A percentile compares a stretch with the other conserved stretches of the same genome.
These are phyloP conservation scores for Datisca glomerata DNA, from an alignment of 306 rosid species.

Conservation along the genomic window DNA sequence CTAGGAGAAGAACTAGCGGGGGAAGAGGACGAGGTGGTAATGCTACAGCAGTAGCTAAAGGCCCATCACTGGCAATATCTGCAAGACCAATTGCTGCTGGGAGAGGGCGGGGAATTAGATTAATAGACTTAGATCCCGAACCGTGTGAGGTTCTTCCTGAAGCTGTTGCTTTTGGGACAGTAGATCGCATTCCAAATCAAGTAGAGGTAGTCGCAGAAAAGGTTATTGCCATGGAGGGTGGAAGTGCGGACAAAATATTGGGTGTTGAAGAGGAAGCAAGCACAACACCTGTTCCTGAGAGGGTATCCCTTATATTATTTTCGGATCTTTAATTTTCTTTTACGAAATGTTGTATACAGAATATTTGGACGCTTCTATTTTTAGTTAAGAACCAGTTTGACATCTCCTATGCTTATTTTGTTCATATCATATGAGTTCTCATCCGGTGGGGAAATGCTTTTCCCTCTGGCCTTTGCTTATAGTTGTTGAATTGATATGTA, in stretches of 20 bases:
- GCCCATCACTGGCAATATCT: constrained; percentile 64
- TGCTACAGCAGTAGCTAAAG: constrained; percentile 66
- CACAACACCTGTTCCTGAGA: constrained; percentile 75
- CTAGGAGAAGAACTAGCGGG: constrained; percentile 67
- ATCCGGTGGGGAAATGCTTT: too few species aligned
- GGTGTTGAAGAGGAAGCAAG: constrained; percentile 73
- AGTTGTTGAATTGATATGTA: not conserved
- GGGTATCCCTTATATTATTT: constrained; percentile 38
- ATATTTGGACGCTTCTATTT: too few species aligned
- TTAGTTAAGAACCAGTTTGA: not conserved
- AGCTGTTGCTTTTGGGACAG: constrained; percentile 52
- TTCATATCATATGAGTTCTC: not conserved
- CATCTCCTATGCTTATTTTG: not conserved
- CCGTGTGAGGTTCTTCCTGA: constrained; percentile 58
- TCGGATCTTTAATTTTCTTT: not conserved
- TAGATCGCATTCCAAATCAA: constrained; percentile 41
- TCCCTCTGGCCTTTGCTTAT: not conserved
- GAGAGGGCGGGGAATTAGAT: constrained; percentile 87
- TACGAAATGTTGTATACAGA: too few species aligned
- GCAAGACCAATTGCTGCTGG: constrained; percentile 79
- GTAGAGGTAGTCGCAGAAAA: constrained; percentile 60
- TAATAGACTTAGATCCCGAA: constrained; percentile 71
- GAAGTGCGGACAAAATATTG: constrained; percentile 58
- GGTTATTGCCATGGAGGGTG: constrained; percentile 67
- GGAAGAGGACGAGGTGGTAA: constrained; percentile 89